These are phyloP conservation scores for Beta vulgaris DNA, from an alignment of 148 eudicot species.

Conservation along the genomic window DNA sequence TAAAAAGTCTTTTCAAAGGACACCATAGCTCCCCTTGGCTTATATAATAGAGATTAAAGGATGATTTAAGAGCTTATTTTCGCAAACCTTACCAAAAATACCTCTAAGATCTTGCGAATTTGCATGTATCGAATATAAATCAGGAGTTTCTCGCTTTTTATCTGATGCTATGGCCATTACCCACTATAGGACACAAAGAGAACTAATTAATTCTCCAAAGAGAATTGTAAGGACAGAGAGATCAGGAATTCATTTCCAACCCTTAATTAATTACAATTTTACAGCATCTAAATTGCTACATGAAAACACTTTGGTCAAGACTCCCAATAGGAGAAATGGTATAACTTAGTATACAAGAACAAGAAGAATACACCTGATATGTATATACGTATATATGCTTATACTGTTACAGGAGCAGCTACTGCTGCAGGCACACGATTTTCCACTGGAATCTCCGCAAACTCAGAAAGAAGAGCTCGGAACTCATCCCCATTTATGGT, in stretches of 20 bases:
- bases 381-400: constrained; percentile 18
- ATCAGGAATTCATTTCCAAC: constrained; percentile 1
- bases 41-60: too few relatives aligned
- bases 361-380: constrained; percentile 5
- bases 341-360: constrained; percentile 17
- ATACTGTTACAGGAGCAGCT: constrained; percentile 60
- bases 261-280: constrained; percentile 26
- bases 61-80: too few relatives aligned
- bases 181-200: not conserved
- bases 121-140: too few relatives aligned
- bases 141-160: too few relatives aligned
- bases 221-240: not conserved
- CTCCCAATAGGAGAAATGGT: constrained; percentile 17
- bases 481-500: constrained; percentile 93
- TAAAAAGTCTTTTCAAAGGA: too few relatives aligned
- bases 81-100: too few relatives aligned
- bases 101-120: too few relatives aligned
- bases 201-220: not conserved
- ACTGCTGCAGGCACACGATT: constrained; percentile 56
- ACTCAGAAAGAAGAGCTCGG: constrained; percentile 86
- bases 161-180: not conserved
- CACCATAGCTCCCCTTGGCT: too few relatives aligned
- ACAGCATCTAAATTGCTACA: constrained; percentile 28
- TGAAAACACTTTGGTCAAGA: constrained; percentile 7
- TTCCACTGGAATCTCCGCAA: constrained; percentile 76